phyloP scores from a whole-genome alignment of 1,284 basidiomycete genomes.

The Rhodotorula sp. region DNA sequence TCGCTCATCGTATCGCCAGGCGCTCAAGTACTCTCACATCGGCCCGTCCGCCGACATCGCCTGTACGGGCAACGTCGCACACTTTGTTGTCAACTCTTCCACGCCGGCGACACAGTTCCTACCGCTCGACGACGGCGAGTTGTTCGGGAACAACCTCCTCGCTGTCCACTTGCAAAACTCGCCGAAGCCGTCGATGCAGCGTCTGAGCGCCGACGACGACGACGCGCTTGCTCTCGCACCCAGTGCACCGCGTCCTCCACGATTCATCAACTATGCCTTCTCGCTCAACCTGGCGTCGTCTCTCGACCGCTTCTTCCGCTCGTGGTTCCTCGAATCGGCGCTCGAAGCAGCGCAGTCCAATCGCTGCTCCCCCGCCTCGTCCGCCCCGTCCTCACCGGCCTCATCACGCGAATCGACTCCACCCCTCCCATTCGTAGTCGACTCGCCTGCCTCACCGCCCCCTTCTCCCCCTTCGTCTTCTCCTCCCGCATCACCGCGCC shows the following conservation, averaged over 20 bases:
- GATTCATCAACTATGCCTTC: background rate
- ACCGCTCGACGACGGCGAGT: constrained; percentile 26
- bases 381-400: background rate
- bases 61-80: constrained; percentile 3
- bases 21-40: constrained; percentile 21
- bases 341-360: background rate
- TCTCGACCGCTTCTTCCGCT: constrained; percentile 25
- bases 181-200: background rate
- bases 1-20: background rate
- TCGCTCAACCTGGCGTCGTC: constrained; percentile 16
- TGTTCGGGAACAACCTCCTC: constrained; percentile 28
- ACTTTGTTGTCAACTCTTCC: background rate
- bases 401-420: background rate
- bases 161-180: background rate
- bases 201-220: background rate
- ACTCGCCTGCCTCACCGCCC: background rate
- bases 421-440: background rate
- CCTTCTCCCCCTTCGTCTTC: background rate
- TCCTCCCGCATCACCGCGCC: background rate
- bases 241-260: background rate
- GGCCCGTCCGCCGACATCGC: background rate
- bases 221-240: background rate
- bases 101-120: background rate
- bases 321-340: background rate
- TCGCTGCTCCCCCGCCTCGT: background rate